phyloP scores from a whole-genome alignment of 352 stramenopile genomes.

The Phytophthora melonis region DNA sequence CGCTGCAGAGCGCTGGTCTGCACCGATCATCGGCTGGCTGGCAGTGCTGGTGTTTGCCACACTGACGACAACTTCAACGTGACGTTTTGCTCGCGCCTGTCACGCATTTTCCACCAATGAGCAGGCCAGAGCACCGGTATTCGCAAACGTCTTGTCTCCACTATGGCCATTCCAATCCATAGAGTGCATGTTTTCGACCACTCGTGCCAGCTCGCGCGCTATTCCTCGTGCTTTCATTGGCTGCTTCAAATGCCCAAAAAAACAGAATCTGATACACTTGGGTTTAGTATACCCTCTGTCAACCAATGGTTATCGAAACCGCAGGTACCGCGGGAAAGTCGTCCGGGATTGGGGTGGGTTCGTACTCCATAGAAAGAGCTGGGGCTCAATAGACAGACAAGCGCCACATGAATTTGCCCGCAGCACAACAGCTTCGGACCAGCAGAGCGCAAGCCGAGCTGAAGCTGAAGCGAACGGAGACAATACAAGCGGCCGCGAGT shows the following conservation, averaged over 20 bases:
- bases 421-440: conserved; percentile 20
- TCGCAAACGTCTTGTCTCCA: neutral
- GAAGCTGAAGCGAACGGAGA: conserved; percentile 16
- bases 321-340: conserved; percentile 27
- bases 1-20: neutral
- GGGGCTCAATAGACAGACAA: conserved; percentile 21
- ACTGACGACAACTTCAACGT: conserved; percentile 20
- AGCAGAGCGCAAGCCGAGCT: conserved; percentile 19
- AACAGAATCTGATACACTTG: conserved; percentile 16
- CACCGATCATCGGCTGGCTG: conserved; percentile 4
- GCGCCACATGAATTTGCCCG: neutral
- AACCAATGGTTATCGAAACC: conserved; percentile 31
- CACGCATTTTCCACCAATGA: neutral
- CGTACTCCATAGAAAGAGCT: conserved; percentile 28
- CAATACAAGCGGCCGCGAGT: conserved; percentile 14
- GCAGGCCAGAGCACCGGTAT: neutral
- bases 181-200: neutral
- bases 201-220: neutral
- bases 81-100: conserved; percentile 20
- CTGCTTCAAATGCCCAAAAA: neutral
- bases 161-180: neutral
- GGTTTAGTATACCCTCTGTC: conserved; percentile 4
- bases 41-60: conserved; percentile 12
- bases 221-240: neutral
- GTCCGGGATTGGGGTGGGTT: conserved; percentile 6